phyloP scores from a whole-genome alignment of 768 basidiomycete species.

The Goffeauzyma gilvescens region DNA sequence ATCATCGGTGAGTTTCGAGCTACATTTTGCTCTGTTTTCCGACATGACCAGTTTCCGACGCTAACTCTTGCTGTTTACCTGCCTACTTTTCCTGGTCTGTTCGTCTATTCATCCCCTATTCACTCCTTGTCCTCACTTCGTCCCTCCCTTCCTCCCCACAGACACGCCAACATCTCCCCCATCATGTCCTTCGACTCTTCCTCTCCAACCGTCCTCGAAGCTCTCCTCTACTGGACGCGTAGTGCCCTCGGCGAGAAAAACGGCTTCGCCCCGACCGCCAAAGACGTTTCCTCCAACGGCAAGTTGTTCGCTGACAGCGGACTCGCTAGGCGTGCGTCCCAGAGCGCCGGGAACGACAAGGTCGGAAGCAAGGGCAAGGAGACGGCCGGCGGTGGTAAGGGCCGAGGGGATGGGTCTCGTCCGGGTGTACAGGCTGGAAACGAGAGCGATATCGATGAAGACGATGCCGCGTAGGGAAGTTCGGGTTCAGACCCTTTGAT shows the following conservation, averaged over 20 bases:
- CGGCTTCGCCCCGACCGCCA: conserved; percentile 13
- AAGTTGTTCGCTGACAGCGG: conserved; percentile 27
- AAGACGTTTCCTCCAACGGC: conserved; percentile 11
- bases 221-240: conserved; percentile 27
- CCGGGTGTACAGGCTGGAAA: too few species aligned
- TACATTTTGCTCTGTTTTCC: conserved; percentile 3
- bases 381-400: conserved; percentile 8
- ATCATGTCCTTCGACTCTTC: conserved; percentile 15
- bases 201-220: conserved; percentile 22
- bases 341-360: conserved; percentile 6
- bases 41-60: too few species aligned
- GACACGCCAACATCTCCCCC: conserved; percentile 19
- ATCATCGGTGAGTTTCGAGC: conserved; percentile 6
- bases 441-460: too few species aligned
- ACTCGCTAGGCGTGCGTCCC: conserved; percentile 7
- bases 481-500: too few species aligned
- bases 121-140: too few species aligned
- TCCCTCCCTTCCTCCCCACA: too few species aligned
- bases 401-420: conserved; percentile 28
- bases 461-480: too few species aligned
- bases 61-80: too few species aligned
- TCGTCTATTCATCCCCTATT: too few species aligned
- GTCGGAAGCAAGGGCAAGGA: conserved; percentile 18
- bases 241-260: conserved; percentile 18
- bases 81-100: too few species aligned